A percentile compares a stretch with the other conserved stretches of the same genome.
Conservation (phyloP, 2,329 filamentous ascomycete species). For the Fusarium pseudocircinatum region DNA sequence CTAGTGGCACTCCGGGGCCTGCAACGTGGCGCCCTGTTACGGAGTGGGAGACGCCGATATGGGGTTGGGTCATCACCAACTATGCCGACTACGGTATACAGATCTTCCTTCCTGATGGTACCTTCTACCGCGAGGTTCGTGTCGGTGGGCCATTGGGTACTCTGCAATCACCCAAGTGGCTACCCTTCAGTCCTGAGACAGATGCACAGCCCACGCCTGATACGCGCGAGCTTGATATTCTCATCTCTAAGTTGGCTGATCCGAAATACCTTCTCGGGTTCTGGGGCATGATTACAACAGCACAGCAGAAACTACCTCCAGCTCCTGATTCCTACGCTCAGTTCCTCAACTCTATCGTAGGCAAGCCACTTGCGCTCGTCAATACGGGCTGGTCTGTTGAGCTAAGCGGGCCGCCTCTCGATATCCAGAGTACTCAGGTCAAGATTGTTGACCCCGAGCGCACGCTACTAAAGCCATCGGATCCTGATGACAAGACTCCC, state of each 20-base stretch:
- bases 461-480: not conserved
- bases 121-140: slow-evolving; percentile 55
- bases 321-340: slow-evolving; percentile 50
- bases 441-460: not conserved
- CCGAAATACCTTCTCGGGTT: slow-evolving; percentile 45
- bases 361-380: slow-evolving; percentile 54
- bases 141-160: slow-evolving; percentile 46
- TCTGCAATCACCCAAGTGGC: slow-evolving; percentile 43
- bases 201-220: not conserved
- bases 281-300: slow-evolving; percentile 49
- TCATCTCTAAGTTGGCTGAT: slow-evolving; percentile 40
- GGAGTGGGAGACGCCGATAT: slow-evolving; percentile 55
- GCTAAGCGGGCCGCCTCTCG: slow-evolving; percentile 14
- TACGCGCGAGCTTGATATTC: slow-evolving; percentile 44
- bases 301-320: slow-evolving; percentile 37
- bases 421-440: slow-evolving; percentile 31
- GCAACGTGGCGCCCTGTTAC: slow-evolving; percentile 14
- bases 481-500: not conserved
- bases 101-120: slow-evolving; percentile 53
- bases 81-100: slow-evolving; percentile 54
- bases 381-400: slow-evolving; percentile 54
- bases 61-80: slow-evolving; percentile 55
- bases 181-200: slow-evolving; percentile 45
- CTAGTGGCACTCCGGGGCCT: fast-evolving
- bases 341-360: slow-evolving; percentile 50